Base-by-base conservation (phyloP, 805 yeast genomes). In the Komagataella phaffii region DNA sequence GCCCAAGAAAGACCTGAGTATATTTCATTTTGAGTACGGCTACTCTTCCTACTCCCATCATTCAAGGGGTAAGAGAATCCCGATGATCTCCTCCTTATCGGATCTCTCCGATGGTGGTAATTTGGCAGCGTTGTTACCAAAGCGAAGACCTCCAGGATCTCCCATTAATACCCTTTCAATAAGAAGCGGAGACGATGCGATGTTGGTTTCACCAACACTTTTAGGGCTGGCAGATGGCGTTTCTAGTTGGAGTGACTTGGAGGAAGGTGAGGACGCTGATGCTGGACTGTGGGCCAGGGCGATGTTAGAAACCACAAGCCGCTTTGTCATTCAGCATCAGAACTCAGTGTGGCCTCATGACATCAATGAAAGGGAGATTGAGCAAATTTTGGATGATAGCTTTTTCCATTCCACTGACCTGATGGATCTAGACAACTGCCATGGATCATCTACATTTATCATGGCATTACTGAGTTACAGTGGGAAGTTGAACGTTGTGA, bases 181-280 rank as follows among this genome's bases (percentile, higher is more conserved):
- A 48, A 73, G 73, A 54, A 76, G 76, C 19, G 81, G 82, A 1
- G 82, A 77, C 55, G 82, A 77, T 57, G 80, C 82, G 7, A 74
- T 77, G 79, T 63, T 77, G 46, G 74, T 75, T 1, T 72, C 78
- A 3, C 79, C 80, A 0, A 69, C 76, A 3, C 69, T 76, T 46
- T 57, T 77, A 51, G 81, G 77, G 2, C 70, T 77, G 3, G 81
- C 82, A 3, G 82, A 77, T 58, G 82, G 82, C 1, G 79, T 77
- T 6, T 72, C 78, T 18, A 79, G 80, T 1, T 77, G 81, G 81
- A 77, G 73, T 57, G 40, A 30, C 40, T 5, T 30, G 3, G 40
- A 30, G 40, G 48, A 12, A 24, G 68, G 72, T 17, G 68, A 65
- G 45, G 72, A 73, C 51, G 65, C 75, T 10, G 66, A 72, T 24